Base-by-base conservation (phyloP, 2,329 filamentous ascomycete species). In the Colletotrichum sp. region DNA sequence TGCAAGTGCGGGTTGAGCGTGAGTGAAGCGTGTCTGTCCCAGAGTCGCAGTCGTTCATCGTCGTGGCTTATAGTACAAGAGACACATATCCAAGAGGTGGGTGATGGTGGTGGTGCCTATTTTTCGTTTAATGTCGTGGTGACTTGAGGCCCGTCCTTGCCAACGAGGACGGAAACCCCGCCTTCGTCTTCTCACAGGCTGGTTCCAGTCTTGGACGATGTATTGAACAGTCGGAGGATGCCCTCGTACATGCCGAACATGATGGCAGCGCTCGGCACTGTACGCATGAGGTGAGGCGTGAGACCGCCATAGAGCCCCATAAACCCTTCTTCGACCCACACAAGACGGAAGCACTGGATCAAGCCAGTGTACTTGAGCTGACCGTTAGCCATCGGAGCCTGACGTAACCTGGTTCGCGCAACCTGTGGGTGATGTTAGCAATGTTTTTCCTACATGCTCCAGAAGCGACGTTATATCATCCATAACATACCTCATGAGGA, bases 201-300 rank as follows among this genome's bases (percentile, higher is more conserved):
- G 16, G 69, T 39, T 27, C 32, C 48, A 9, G 74, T 56, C n/a
- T 77, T 78, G 43, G 69, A 75, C 5, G 77, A 65, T 16, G 71
- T 68, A 74, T 87, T 80, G 75, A 89, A 87, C 8, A 90, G 79
- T 8, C 87, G 86, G 34, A 92, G 84, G 58, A 92, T 91, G 70
- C 87, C 89, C 81, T 92, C 90, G 81, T 92, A 98, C 88, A 97
- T 97, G 85, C 95, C 96, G 84, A 98, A 98, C 94, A 98, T 98
- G 84, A 98, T 98, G 79, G 95, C 96, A 9, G 96, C 96, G 79
- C 94, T 97, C 2, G 96, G 96, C 8, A 98, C 96, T 8, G 96
- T 96, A 77, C 96, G 91, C 85, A 98, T 91, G 80, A 98, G 91
- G 83, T 98, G 96, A 62, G 96, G 96, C 16, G 96, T 97, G 81